These are phyloP conservation scores for Neofusicoccum laricinum DNA, from an alignment of 2,329 filamentous ascomycete species.

Conservation along the genomic window DNA sequence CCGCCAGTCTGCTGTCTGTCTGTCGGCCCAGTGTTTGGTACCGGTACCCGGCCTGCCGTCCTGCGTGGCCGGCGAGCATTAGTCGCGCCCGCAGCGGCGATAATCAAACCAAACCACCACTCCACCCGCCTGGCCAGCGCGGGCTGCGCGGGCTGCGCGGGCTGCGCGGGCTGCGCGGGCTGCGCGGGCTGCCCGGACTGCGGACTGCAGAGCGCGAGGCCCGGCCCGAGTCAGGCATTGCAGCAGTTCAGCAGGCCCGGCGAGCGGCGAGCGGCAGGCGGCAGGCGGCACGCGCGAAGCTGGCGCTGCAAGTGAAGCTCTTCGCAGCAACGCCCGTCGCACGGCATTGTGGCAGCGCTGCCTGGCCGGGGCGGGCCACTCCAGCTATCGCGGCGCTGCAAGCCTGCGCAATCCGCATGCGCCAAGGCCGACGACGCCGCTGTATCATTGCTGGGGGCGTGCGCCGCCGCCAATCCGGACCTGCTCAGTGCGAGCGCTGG, in stretches of 20 bases:
- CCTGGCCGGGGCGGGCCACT: too few species aligned
- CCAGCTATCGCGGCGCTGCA: conserved; percentile 3
- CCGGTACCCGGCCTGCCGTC: not conserved
- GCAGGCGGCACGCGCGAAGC: not conserved
- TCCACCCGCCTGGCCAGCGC: not conserved
- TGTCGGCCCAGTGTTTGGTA: not conserved
- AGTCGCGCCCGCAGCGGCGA: not conserved
- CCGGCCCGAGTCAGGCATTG: conserved; percentile 1
- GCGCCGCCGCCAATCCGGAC: conserved; percentile 12
- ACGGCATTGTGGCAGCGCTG: not conserved
- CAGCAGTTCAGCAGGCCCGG: not conserved
- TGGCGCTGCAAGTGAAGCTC: not conserved
- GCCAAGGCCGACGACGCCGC: conserved; percentile 10
- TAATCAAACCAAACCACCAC: not conserved
- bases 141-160: not conserved
- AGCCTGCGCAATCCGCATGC: conserved; percentile 7
- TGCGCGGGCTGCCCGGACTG: not conserved
- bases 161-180: not conserved
- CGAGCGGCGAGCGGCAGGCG: not conserved
- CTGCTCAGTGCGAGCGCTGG: not conserved
- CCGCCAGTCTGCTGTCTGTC: not conserved
- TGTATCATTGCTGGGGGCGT: conserved; percentile 12
- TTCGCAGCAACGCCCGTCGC: not conserved
- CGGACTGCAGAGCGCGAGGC: not conserved
- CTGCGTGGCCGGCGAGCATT: not conserved